These are phyloP conservation scores for Hanseniaspora mollemarum DNA, from an alignment of 805 yeast species.

Conservation along the genomic window DNA sequence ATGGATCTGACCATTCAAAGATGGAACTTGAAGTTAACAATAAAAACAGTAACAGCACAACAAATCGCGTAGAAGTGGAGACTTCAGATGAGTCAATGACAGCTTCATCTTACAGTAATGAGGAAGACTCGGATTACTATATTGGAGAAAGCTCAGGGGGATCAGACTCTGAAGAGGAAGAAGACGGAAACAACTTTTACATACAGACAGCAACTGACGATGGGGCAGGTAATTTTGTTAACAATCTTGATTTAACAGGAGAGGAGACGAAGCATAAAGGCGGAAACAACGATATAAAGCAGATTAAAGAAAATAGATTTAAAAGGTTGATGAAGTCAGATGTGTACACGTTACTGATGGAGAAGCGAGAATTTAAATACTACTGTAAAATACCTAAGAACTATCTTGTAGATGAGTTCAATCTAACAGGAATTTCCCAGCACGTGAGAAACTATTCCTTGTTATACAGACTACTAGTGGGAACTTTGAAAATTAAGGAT, in stretches of 20 bases:
- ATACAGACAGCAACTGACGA: background rate
- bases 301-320: conserved; percentile 30
- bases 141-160: background rate
- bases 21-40: background rate
- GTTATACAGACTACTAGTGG: conserved; percentile 82
- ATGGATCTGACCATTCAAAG: background rate
- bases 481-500: conserved; percentile 46
- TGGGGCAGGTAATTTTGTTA: background rate
- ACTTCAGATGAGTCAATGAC: background rate
- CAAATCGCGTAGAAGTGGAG: background rate
- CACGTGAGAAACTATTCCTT: conserved; percentile 85
- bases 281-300: background rate
- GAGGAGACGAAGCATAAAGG: background rate
- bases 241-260: background rate
- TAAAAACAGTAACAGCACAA: background rate
- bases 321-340: conserved; percentile 6
- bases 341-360: conserved; percentile 50
- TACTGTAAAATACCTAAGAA: conserved; percentile 87
- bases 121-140: background rate
- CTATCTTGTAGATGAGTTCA: conserved; percentile 93
- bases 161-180: background rate
- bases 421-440: conserved; percentile 74
- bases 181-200: background rate
- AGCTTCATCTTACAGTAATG: background rate
- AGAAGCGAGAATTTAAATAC: conserved; percentile 38